Evolutionary conservation across 2,329 filamentous ascomycete genomes (phyloP).

Genomic region (Arthrobotrys sinensis): DNA sequence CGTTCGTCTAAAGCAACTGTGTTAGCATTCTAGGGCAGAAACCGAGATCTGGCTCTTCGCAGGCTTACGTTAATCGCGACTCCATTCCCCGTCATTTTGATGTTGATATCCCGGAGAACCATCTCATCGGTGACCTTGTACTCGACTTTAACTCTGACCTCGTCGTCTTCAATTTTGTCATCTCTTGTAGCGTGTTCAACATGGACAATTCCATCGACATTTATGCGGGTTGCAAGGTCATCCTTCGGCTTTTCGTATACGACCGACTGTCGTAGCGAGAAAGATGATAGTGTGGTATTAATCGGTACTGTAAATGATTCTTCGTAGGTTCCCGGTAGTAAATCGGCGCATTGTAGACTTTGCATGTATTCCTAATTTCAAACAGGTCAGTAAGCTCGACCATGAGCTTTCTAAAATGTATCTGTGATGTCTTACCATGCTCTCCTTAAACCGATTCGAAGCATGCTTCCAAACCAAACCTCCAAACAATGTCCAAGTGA

Average conservation of each 20-base stretch:
- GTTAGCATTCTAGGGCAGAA: neutral
- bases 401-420: neutral
- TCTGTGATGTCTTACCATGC: constrained; percentile 28
- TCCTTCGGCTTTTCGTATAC: constrained; percentile 31
- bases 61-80: constrained; percentile 39
- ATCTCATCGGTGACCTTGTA: constrained; percentile 54
- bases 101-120: constrained; percentile 42
- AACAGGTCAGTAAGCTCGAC: neutral
- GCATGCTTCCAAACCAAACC: constrained; percentile 48
- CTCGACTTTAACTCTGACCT: constrained; percentile 42
- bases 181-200: constrained; percentile 41
- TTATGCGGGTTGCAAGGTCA: constrained; percentile 20
- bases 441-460: constrained; percentile 31
- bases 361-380: constrained; percentile 42
- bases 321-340: constrained; percentile 51
- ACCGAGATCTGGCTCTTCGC: neutral
- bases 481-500: constrained; percentile 56
- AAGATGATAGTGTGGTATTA: constrained; percentile 40
- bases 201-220: constrained; percentile 46
- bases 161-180: constrained; percentile 44
- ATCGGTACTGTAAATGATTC: constrained; percentile 46
- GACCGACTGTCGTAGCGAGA: constrained; percentile 43
- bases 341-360: neutral
- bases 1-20: constrained; percentile 30
- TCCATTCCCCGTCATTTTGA: constrained; percentile 31